A percentile compares a stretch with the other conserved stretches of the same genome.
Conservation (phyloP, 1,284 basidiomycete species). For the Amylostereum areolatum region DNA sequence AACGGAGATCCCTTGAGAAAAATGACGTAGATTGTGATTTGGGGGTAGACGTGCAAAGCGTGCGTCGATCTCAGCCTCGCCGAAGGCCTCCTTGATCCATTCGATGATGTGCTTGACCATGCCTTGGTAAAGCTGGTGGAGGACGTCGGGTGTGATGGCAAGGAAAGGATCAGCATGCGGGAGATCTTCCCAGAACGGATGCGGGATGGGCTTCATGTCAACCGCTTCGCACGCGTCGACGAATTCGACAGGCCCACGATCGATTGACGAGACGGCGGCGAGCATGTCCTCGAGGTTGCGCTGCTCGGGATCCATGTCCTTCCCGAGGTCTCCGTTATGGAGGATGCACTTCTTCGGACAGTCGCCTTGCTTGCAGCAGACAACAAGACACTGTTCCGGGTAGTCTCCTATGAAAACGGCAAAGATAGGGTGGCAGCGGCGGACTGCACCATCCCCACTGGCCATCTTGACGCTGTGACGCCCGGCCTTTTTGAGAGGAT, state of each 20-base stretch:
- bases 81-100: conserved; percentile 6
- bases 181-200: conserved; percentile 27
- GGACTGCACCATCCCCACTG: neutral
- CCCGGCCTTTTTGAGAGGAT: neutral
- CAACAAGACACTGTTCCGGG: conserved; percentile 3
- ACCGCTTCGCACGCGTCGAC: neutral
- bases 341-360: neutral
- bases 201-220: conserved; percentile 3
- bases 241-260: neutral
- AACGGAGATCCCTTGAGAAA: conserved; percentile 19
- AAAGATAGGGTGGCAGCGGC: neutral
- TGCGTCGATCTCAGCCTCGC: neutral
- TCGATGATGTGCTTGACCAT: conserved; percentile 7
- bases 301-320: neutral
- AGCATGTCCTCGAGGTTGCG: neutral
- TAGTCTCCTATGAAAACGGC: conserved; percentile 1
- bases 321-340: neutral
- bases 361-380: neutral
- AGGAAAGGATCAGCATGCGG: conserved; percentile 22
- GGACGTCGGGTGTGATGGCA: conserved; percentile 28
- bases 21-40: conserved; percentile 4
- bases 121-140: conserved; percentile 29
- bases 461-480: neutral
- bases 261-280: neutral
- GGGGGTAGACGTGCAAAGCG: neutral